Conservation (phyloP, 2,329 filamentous ascomycete genomes). For the Colletotrichum orbiculare region DNA sequence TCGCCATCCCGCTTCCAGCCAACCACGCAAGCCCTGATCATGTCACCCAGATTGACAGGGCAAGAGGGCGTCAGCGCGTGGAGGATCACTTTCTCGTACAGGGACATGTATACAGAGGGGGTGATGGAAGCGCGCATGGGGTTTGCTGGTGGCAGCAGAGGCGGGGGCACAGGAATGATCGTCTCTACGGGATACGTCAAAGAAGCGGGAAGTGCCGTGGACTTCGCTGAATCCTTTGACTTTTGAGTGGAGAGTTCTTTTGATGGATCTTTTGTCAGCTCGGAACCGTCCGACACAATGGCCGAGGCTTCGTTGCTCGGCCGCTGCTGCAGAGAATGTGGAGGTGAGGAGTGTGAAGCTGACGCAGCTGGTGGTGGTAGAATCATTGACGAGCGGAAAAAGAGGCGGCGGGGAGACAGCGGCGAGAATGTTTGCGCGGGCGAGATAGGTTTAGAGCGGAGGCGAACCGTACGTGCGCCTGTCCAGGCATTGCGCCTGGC, state of each 20-base stretch:
- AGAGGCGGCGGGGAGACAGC: constrained; percentile 60
- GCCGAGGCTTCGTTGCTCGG: constrained; percentile 47
- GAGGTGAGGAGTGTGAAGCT: constrained; percentile 39
- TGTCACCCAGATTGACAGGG: constrained; percentile 86
- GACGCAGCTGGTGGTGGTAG: constrained; percentile 49
- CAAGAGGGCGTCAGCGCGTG: constrained; percentile 85
- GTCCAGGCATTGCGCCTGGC: constrained; percentile 87
- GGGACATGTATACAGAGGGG: constrained; percentile 78
- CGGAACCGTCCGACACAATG: constrained; percentile 56
- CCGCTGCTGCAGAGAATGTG: constrained; percentile 27
- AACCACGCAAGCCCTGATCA: constrained; percentile 82
- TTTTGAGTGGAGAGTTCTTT: constrained; percentile 46
- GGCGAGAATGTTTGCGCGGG: constrained; percentile 55
- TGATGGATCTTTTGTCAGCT: constrained; percentile 51
- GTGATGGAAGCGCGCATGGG: constrained; percentile 82
- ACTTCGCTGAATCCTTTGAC: constrained; percentile 48
- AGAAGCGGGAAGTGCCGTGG: constrained; percentile 38
- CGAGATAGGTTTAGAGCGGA: constrained; percentile 59
- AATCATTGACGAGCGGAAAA: constrained; percentile 60
- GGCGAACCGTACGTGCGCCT: constrained; percentile 71
- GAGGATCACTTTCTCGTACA: constrained; percentile 90
- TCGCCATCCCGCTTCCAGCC: constrained; percentile 95
- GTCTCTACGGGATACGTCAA: constrained; percentile 64
- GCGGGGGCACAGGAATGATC: constrained; percentile 77
- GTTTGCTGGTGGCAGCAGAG: constrained; percentile 78